Percentiles rank a stretch among this genome's conserved stretches.
Conservation (phyloP, 2,329 filamentous ascomycete species). For the Pseudogymnoascus sp. region DNA sequence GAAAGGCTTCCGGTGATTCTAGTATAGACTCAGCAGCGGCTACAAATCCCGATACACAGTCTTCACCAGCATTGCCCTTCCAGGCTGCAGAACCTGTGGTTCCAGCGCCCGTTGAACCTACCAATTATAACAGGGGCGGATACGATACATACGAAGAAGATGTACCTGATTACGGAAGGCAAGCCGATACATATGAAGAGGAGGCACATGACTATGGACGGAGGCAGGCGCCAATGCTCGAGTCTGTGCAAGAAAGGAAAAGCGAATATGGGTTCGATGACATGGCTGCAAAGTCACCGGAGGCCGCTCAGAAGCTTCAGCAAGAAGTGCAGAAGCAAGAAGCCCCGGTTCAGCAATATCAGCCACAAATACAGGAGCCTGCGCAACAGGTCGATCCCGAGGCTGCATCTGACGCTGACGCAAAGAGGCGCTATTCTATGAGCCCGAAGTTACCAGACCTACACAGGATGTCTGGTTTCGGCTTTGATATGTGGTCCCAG, state of each 20-base stretch:
- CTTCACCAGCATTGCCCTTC: not conserved
- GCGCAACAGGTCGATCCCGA: slow-evolving; percentile 16
- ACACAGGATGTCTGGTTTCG: slow-evolving; percentile 54
- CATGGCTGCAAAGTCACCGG: slow-evolving; percentile 28
- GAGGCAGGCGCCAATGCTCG: slow-evolving; percentile 38
- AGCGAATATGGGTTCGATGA: slow-evolving; percentile 51
- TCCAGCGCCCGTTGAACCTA: not conserved
- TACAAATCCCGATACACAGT: slow-evolving; percentile 17
- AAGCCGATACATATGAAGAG: slow-evolving; percentile 25
- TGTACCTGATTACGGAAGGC: not conserved
- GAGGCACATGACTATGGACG: slow-evolving; percentile 35
- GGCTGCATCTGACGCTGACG: slow-evolving; percentile 20
- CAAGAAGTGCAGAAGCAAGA: slow-evolving; percentile 21
- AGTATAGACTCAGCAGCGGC: slow-evolving; percentile 47
- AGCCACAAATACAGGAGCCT: not conserved
- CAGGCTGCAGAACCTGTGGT: not conserved
- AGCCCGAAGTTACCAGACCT: slow-evolving; percentile 55
- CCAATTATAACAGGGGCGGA: not conserved
- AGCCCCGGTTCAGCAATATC: not conserved
- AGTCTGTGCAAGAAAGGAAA: slow-evolving; percentile 52
- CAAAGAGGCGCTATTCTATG: slow-evolving; percentile 33
- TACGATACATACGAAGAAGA: slow-evolving; percentile 5
- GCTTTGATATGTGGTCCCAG: slow-evolving; percentile 49
- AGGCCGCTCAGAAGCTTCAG: slow-evolving; percentile 13
- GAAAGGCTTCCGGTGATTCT: slow-evolving; percentile 51